Evolutionary conservation across 2,329 filamentous ascomycete genomes (phyloP).

Genomic region (Xylariaceae sp.): DNA sequence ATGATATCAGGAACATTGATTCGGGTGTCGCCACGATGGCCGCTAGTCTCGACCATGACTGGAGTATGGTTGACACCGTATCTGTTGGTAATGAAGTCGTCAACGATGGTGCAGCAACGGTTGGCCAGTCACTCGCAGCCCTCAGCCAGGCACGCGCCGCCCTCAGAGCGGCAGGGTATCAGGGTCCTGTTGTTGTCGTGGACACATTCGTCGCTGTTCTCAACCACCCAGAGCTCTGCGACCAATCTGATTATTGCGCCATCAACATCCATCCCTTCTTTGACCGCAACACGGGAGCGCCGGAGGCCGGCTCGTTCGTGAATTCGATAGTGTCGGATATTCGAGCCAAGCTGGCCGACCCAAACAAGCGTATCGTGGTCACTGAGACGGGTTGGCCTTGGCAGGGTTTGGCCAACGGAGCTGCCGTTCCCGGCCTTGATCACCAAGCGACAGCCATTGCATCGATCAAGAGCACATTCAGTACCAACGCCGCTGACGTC

Average conservation of each 20-base stretch:
- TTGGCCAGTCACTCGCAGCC: conserved; percentile 51
- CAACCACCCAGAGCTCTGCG: conserved; percentile 63
- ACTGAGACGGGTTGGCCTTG: conserved; percentile 85
- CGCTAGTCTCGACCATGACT: conserved; percentile 55
- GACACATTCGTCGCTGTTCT: conserved; percentile 71
- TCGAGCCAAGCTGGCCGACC: conserved; percentile 37
- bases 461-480: conserved; percentile 58
- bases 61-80: conserved; percentile 64
- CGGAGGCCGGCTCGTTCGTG: conserved; percentile 63
- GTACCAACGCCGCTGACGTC: conserved; percentile 44
- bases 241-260: conserved; percentile 70
- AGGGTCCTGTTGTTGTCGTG: conserved; percentile 69
- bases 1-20: conserved; percentile 52
- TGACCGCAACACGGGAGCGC: conserved; percentile 56
- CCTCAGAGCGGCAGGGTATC: conserved; percentile 60
- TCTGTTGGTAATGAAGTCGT: conserved; percentile 78
- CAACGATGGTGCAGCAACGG: conserved; percentile 53
- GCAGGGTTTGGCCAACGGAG: conserved; percentile 58
- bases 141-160: conserved; percentile 52
- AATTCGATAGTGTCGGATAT: conserved; percentile 47
- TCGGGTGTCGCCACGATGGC: conserved; percentile 58
- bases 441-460: conserved; percentile 63
- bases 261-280: conserved; percentile 85
- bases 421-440: conserved; percentile 60
- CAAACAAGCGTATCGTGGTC: conserved; percentile 59